A percentile compares a stretch with the other conserved stretches of the same genome.
phyloP scores from a whole-genome alignment of 179 eudicot genomes.

The Vitellaria paradoxa region DNA sequence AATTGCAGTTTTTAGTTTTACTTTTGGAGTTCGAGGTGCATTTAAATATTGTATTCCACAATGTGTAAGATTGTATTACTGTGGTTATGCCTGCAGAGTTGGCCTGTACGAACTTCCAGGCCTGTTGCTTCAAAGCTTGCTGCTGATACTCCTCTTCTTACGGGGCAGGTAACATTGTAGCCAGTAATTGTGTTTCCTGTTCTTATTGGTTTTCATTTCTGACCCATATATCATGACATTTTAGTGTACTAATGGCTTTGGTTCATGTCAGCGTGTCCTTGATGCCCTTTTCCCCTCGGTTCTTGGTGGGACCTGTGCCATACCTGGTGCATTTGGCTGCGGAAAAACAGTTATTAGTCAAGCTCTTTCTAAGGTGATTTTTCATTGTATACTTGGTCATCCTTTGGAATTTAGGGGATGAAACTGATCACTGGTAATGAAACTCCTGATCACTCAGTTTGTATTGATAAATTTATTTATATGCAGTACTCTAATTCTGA shows the following conservation, averaged over 20 bases:
- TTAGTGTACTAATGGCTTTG: slow-evolving; percentile 16
- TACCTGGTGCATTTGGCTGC: slow-evolving; percentile 99
- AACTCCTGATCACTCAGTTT: neutral
- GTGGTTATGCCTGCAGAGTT: slow-evolving; percentile 50
- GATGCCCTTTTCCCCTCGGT: slow-evolving; percentile 99
- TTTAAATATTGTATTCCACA: neutral
- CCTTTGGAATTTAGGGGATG: neutral
- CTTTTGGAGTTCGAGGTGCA: neutral
- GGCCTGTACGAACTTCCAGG: slow-evolving; percentile 99
- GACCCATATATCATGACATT: neutral
- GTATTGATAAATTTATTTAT: neutral
- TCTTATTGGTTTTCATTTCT: neutral
- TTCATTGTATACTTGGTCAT: neutral
- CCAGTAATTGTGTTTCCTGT: slow-evolving; percentile 9
- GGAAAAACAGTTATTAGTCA: slow-evolving; percentile 99
- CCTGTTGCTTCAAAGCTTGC: slow-evolving; percentile 98
- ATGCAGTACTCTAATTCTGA: slow-evolving; percentile 98
- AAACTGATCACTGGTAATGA: slow-evolving; percentile 3
- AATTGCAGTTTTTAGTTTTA: slow-evolving; percentile 2
- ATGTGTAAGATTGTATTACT: slow-evolving; percentile 5
- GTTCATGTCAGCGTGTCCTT: slow-evolving; percentile 80
- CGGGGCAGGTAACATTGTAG: slow-evolving; percentile 72
- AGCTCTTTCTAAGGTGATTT: slow-evolving; percentile 90
- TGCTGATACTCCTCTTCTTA: slow-evolving; percentile 96
- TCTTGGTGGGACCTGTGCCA: slow-evolving; percentile 99